Conservation (phyloP, 305 asterid species). For the Coffea humblotiana region DNA sequence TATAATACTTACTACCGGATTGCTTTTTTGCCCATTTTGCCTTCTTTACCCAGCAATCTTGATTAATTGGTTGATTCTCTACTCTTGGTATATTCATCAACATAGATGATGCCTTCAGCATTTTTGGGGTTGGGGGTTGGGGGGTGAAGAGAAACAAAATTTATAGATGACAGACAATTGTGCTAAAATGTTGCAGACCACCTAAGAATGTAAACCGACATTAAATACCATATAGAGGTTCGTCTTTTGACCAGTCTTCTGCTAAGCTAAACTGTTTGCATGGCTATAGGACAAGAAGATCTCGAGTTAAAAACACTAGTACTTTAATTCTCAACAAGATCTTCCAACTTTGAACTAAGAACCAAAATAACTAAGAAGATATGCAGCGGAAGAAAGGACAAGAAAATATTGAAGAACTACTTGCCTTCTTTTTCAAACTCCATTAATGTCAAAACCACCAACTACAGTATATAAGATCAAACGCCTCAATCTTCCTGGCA, state of each 20-base stretch:
- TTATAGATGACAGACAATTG: neutral
- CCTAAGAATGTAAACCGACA: neutral
- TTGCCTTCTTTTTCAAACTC: slow-evolving; percentile 1
- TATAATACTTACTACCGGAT: too few species aligned
- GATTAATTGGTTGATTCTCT: too few species aligned
- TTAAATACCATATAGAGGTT: neutral
- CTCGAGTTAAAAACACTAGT: neutral
- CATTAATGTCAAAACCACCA: neutral
- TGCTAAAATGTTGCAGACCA: neutral
- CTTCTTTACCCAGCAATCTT: too few species aligned
- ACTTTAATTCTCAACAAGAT: neutral
- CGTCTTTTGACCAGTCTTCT: neutral
- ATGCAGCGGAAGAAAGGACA: neutral
- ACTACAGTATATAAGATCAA: neutral
- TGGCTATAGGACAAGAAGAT: neutral
- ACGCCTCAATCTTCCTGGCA: neutral
- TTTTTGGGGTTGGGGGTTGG: too few species aligned
- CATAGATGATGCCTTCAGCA: too few species aligned
- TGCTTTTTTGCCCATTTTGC: too few species aligned
- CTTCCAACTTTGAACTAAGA: neutral
- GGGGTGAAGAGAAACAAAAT: neutral
- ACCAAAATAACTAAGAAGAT: neutral
- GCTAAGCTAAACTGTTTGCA: neutral
- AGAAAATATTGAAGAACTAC: neutral
- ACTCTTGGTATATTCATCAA: too few species aligned